These are phyloP conservation scores for Candida dubliniensis DNA, from an alignment of 1,139 yeast species.

Conservation along the genomic window DNA sequence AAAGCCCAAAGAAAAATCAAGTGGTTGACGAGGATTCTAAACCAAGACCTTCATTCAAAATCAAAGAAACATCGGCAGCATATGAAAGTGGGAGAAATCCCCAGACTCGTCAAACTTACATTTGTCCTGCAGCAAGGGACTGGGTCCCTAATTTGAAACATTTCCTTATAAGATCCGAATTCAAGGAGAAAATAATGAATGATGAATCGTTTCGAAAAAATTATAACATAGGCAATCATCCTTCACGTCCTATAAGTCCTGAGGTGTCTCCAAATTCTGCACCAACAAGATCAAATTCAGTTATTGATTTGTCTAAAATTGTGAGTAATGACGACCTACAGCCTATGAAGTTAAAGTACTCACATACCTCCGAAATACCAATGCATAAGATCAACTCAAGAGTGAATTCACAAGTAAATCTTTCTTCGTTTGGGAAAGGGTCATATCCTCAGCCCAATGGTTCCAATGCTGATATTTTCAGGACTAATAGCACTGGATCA, in stretches of 20 bases:
- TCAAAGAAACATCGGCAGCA: constrained; percentile 17
- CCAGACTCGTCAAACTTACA: constrained; percentile 11
- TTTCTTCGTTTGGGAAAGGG: constrained; percentile 7
- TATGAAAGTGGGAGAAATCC: constrained; percentile 7
- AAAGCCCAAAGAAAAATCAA: constrained; percentile 14
- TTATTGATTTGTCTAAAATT: constrained; percentile 43
- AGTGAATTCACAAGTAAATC: constrained; percentile 37
- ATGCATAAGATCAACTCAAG: constrained; percentile 40
- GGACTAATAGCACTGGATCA: not conserved
- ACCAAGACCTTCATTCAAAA: constrained; percentile 33
- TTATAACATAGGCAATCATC: constrained; percentile 33
- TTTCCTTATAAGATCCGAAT: constrained; percentile 35
- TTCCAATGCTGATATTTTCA: constrained; percentile 5
- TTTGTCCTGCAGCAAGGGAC: constrained; percentile 42
- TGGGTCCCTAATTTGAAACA: constrained; percentile 37
- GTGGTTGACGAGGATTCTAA: constrained; percentile 12
- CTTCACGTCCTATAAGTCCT: constrained; percentile 40
- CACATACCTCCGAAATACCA: constrained; percentile 43
- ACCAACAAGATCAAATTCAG: constrained; percentile 45
- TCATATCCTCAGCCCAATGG: not conserved
- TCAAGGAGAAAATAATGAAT: constrained; percentile 39
- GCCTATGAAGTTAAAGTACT: constrained; percentile 44
- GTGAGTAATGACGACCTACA: constrained; percentile 38
- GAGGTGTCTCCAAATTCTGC: constrained; percentile 47
- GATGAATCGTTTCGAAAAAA: constrained; percentile 39